Percentiles rank a stretch among this genome's conserved stretches.
Conservation (phyloP, 164 flowering plant genomes). For the Euptelea pleiosperma region DNA sequence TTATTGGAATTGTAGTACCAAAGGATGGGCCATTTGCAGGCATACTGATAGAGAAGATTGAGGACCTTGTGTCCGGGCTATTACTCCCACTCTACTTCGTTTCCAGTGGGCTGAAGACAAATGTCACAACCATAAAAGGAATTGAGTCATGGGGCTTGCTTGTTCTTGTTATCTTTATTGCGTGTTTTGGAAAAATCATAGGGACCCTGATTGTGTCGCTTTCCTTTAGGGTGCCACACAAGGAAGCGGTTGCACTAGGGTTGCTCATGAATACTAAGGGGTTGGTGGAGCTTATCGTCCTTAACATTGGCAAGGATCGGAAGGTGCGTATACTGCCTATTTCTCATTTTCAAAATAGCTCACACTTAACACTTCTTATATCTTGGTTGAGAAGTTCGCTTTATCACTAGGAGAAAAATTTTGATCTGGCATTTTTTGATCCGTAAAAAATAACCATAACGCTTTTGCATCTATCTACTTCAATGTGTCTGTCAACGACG, state of each 20-base stretch:
- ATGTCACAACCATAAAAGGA: conserved; percentile 26
- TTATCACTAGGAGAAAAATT: too few relatives aligned
- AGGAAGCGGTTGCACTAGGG: conserved; percentile 28
- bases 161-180: conserved; percentile 18
- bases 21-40: conserved; percentile 30
- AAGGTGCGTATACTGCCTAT: conserved; percentile 12
- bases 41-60: conserved; percentile 27
- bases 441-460: too few relatives aligned
- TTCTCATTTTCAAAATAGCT: not conserved
- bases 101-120: conserved; percentile 30
- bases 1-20: conserved; percentile 23
- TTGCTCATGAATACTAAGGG: conserved; percentile 38
- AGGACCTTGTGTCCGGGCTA: conserved; percentile 27
- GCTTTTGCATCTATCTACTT: too few relatives aligned
- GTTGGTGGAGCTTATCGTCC: conserved; percentile 35
- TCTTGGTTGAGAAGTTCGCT: too few relatives aligned
- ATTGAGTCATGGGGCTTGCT: conserved; percentile 28
- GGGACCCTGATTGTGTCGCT: conserved; percentile 20
- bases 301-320: conserved; percentile 33
- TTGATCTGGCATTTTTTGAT: too few relatives aligned
- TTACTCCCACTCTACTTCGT: conserved; percentile 31
- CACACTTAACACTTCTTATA: too few relatives aligned
- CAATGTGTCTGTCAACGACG: too few relatives aligned
- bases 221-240: conserved; percentile 9
- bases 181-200: conserved; percentile 25